Percentiles rank a stretch among this genome's conserved stretches.
Evolutionary conservation across 1,284 basidiomycete genomes (phyloP).

Genomic region (Pulveroboletus ridleyi): DNA sequence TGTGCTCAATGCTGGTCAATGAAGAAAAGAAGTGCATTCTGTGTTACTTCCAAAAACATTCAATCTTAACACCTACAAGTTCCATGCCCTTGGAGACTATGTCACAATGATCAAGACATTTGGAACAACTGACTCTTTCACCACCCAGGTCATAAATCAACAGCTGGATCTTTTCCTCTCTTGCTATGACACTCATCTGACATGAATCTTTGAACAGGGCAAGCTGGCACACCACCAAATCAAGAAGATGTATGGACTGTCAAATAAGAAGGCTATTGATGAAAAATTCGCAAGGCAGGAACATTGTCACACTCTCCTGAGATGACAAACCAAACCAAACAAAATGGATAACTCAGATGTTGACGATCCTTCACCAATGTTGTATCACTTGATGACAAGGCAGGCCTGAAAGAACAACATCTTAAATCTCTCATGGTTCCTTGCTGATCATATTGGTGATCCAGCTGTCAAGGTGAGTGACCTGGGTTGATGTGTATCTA

Average conservation of each 20-base stretch:
- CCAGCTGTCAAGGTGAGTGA: too few species aligned
- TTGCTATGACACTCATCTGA: background rate
- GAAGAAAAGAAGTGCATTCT: background rate
- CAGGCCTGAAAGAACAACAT: too few species aligned
- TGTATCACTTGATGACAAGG: too few species aligned
- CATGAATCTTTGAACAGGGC: background rate
- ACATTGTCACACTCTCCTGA: background rate
- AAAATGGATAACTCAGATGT: background rate
- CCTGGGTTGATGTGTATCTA: too few species aligned
- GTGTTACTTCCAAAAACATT: constrained; percentile 7
- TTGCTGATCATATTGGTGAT: too few species aligned
- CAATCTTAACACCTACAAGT: constrained; percentile 17
- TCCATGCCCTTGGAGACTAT: constrained; percentile 18
- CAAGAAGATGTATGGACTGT: constrained; percentile 6
- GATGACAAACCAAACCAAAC: background rate
- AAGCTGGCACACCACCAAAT: constrained; percentile 2
- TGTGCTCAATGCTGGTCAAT: background rate
- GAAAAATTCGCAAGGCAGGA: constrained; percentile 16
- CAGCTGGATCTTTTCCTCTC: too few species aligned
- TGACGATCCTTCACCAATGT: too few species aligned
- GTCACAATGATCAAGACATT: background rate
- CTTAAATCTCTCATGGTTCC: too few species aligned
- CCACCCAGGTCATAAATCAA: background rate
- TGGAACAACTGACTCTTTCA: too few species aligned
- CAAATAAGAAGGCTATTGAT: constrained; percentile 4